Base-by-base conservation (phyloP, 345 rosid species). In the Pseudoturritis turrita region DNA sequence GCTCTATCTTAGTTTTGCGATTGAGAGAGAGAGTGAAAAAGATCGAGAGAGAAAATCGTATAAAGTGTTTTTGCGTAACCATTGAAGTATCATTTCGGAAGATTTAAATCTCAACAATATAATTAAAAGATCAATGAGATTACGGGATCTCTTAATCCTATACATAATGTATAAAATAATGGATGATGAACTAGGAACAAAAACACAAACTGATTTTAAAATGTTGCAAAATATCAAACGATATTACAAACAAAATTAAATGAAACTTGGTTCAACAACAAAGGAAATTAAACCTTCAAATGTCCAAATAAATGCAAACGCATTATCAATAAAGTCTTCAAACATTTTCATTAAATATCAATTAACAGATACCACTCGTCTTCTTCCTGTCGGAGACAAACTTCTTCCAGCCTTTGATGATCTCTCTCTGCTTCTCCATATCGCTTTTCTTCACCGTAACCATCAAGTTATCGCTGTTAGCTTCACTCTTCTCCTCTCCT, bases 321-420 rank as follows among this genome's bases (percentile, higher is more conserved):
- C 69, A 60, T 67, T 60, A 75, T 65, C 51, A 62, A 56, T 22
- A 52, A 75, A 58, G 54, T 26, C 31, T 19, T 67, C 0, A 52
- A 51, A 59, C 49, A 59, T 43, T 19, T 58, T 25, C 19, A 59
- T 14, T 12, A 45, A n/a, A 37, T 21, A 66, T 33, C 6, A 7
- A 50, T 58, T 79, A 82, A 73, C 85, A 82, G 28, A 77, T 72
- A 46, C 80, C 79, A 39, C 18, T 68, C 2, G 58, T 78, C 37
- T 61, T 80, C 68, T 79, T 88, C 80, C 55, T 80, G 50, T 81
- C 79, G 10, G 61, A 22, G 57, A 81, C 91, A 44, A 85, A 75
- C 70, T 78, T 82, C 83, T 63, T 87, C 96, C 92, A 85, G 53
- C 73, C 75, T 3, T 45, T 68, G 19, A 85, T 80, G 60, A 87